Conservation (phyloP, 345 rosid genomes). For the Lumnitzera racemosa region DNA sequence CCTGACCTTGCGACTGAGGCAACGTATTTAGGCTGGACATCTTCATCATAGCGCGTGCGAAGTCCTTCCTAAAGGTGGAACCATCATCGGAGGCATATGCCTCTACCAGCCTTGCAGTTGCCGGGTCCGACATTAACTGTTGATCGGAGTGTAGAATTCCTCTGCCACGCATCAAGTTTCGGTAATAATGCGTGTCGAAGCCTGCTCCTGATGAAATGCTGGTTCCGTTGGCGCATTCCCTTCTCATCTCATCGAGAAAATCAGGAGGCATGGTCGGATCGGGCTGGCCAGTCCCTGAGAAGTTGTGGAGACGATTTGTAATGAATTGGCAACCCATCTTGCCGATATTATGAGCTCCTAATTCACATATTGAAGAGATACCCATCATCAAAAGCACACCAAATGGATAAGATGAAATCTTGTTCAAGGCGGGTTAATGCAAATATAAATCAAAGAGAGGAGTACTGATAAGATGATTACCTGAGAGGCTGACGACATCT, state of each 20-base stretch:
- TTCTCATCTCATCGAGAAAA: conserved; percentile 27
- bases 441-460: background rate
- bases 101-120: conserved; percentile 26
- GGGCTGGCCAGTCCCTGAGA: conserved; percentile 31
- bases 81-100: conserved; percentile 31
- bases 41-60: conserved; percentile 42
- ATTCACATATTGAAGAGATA: conserved; percentile 9
- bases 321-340: conserved; percentile 38
- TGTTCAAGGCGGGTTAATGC: background rate
- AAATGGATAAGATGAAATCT: background rate
- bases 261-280: conserved; percentile 29
- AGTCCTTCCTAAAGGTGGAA: conserved; percentile 26
- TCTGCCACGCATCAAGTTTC: conserved; percentile 34
- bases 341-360: conserved; percentile 42
- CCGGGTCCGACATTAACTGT: conserved; percentile 38
- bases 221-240: conserved; percentile 14
- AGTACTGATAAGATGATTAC: conserved; percentile 9
- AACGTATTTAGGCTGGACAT: conserved; percentile 32
- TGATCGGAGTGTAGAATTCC: conserved; percentile 42
- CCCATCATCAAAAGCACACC: background rate
- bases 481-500: conserved; percentile 45
- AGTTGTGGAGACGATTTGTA: conserved; percentile 27
- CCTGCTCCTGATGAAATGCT: conserved; percentile 27
- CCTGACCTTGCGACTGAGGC: conserved; percentile 25
- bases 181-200: conserved; percentile 33